Evolutionary conservation across 176 grass and related monocot species (phyloP), one percentile per base, ranked within the genome.

Genomic region (Lolium rigidum): DNA sequence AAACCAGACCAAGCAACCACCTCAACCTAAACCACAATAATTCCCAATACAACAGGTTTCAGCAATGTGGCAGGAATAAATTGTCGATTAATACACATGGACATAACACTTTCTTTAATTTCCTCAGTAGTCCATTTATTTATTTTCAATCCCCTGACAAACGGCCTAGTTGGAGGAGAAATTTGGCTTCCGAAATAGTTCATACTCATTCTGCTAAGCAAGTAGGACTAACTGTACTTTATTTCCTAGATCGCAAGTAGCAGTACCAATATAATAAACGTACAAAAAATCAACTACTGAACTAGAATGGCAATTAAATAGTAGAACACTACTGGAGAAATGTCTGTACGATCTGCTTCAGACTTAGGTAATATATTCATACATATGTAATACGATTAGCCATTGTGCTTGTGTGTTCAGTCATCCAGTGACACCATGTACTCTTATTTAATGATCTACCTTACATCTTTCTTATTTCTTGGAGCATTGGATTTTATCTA

Each of bases 291-390:
- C 50, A 52, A 52, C 16, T 26, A 63, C 60, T 63, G 22, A 26
- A 26, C 22, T 13, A 13, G 24, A 64, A 64, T 1, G 10, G 43
- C 22, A 13, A 72, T 74, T 37, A 78, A 90, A 76, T 20, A 86
- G 83, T 46, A 82, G 63, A 82, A 55, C n/a, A 82, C 49, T 66
- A 10, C 0, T 2, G 57, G 37, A 84, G 38, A 47, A 80, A 57
- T 55, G 12, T 21, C 48, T 58, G 39, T 41, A 41, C 2, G 39
- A 41, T 41, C 3, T 41, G 39, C 39, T 41, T 41, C 39, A 41
- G 1, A 41, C 39, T 41, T 41, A 3, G 39, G 39, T 41, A 41
- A 41, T 41, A 5, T 41, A 41, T 4, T 41, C 0, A 41, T 41
- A 41, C 6, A 41, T 41, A 41, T 5, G 2, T 41, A 41, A 41